phyloP scores from a whole-genome alignment of 768 basidiomycete species.

The Phanerochaete sordida region DNA sequence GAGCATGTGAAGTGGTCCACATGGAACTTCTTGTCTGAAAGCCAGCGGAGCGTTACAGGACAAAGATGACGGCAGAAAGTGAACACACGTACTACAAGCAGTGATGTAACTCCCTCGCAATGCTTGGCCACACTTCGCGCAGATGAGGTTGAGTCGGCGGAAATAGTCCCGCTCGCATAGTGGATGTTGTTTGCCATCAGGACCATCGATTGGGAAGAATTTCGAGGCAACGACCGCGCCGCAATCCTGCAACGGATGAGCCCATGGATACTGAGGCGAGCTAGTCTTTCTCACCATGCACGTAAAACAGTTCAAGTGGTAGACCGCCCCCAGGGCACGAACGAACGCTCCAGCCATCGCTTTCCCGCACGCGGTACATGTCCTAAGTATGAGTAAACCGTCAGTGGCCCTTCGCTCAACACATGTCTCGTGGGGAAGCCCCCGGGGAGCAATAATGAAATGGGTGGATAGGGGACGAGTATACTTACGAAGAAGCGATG shows the following conservation, averaged over 20 bases:
- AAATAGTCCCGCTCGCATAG: constrained; percentile 99
- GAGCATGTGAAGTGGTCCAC: constrained; percentile 99
- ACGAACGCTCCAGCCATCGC: constrained; percentile 95
- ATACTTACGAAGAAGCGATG: constrained; percentile 57
- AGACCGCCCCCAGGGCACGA: constrained; percentile 88
- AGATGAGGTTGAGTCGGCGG: constrained; percentile 91
- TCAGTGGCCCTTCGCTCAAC: not conserved
- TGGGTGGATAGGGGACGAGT: not conserved
- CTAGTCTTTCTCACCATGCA: constrained; percentile 68
- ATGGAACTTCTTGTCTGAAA: constrained; percentile 95
- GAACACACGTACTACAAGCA: constrained; percentile 79
- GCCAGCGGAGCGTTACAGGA: not conserved
- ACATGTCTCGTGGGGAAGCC: not conserved
- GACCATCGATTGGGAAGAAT: constrained; percentile 97
- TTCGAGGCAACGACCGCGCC: constrained; percentile 95
- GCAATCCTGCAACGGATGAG: constrained; percentile 66
- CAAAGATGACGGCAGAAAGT: constrained; percentile 4
- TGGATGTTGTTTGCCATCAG: constrained; percentile 84
- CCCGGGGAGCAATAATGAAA: constrained; percentile 1
- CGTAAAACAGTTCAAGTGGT: constrained; percentile 97
- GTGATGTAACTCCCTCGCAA: constrained; percentile 98
- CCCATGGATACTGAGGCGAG: constrained; percentile 12
- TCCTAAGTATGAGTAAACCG: constrained; percentile 34
- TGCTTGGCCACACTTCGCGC: constrained; percentile 93
- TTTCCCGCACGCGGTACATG: constrained; percentile 75